Conservation (phyloP, 225 moss, liverwort and hornwort species). For the Neckera pumila region DNA sequence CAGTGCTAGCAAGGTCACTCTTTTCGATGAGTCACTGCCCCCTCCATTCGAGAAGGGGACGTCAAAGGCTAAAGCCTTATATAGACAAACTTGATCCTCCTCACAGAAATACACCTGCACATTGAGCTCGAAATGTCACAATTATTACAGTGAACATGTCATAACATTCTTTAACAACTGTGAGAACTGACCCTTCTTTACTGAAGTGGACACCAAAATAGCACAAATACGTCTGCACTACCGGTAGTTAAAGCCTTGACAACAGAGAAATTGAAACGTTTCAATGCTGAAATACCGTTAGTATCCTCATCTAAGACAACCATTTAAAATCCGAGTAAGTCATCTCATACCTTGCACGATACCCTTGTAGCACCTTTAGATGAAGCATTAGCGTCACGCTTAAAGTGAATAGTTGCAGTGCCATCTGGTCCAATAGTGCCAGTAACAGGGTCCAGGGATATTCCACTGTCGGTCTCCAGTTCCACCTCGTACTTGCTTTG, state of each 20-base stretch:
- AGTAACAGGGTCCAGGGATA: slow-evolving; percentile 53
- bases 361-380: slow-evolving; percentile 42
- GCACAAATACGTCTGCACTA: neutral
- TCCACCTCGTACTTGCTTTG: slow-evolving; percentile 88
- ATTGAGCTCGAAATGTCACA: neutral
- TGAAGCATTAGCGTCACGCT: slow-evolving; percentile 22
- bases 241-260: neutral
- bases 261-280: neutral
- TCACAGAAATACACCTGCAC: slow-evolving; percentile 85
- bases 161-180: neutral
- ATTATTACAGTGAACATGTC: neutral
- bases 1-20: slow-evolving; percentile 10
- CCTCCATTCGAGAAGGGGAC: slow-evolving; percentile 37
- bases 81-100: slow-evolving; percentile 79
- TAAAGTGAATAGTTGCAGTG: slow-evolving; percentile 64
- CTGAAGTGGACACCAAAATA: neutral
- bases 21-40: neutral
- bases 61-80: slow-evolving; percentile 81
- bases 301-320: neutral
- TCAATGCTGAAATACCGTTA: neutral
- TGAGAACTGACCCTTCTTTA: neutral
- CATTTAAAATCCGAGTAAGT: neutral
- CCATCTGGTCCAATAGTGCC: slow-evolving; percentile 69
- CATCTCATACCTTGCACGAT: slow-evolving; percentile 68
- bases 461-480: slow-evolving; percentile 47